phyloP scores from a whole-genome alignment of 768 basidiomycete species.

The Suillus alpinus region DNA sequence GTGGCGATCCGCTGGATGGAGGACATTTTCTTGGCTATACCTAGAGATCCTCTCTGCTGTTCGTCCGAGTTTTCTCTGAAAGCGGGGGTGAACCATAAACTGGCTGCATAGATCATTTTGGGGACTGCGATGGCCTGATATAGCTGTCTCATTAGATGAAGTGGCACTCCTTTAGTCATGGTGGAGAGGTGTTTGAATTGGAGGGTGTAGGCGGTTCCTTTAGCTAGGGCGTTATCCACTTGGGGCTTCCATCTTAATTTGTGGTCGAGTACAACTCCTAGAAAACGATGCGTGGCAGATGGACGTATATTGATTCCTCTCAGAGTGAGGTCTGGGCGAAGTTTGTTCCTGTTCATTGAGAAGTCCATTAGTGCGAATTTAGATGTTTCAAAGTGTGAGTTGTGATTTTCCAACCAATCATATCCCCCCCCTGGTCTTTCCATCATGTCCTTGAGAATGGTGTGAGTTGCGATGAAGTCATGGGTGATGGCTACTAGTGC shows the following conservation, averaged over 20 bases:
- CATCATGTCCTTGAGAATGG: conserved; percentile 26
- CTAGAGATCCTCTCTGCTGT: conserved; percentile 4
- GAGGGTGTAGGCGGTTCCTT: not conserved
- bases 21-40: conserved; percentile 1
- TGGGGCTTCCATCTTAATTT: not conserved
- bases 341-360: not conserved
- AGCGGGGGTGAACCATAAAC: conserved; percentile 23
- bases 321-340: not conserved
- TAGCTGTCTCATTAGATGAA: conserved; percentile 18
- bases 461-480: too few relatives aligned
- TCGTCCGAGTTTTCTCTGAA: not conserved
- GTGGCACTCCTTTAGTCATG: conserved; percentile 13
- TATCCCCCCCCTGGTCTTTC: conserved; percentile 9
- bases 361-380: conserved; percentile 21
- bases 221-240: not conserved
- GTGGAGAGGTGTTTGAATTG: conserved; percentile 10
- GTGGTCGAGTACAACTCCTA: conserved; percentile 3
- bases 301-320: not conserved
- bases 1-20: not conserved
- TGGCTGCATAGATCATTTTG: not conserved
- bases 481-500: too few relatives aligned
- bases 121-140: conserved; percentile 19
- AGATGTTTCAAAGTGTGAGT: conserved; percentile 18
- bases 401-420: conserved; percentile 18
- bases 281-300: not conserved